A percentile compares a stretch with the other conserved stretches of the same genome.
phyloP scores from a whole-genome alignment of 768 basidiomycete species.

The Leucosporidium scottii region DNA sequence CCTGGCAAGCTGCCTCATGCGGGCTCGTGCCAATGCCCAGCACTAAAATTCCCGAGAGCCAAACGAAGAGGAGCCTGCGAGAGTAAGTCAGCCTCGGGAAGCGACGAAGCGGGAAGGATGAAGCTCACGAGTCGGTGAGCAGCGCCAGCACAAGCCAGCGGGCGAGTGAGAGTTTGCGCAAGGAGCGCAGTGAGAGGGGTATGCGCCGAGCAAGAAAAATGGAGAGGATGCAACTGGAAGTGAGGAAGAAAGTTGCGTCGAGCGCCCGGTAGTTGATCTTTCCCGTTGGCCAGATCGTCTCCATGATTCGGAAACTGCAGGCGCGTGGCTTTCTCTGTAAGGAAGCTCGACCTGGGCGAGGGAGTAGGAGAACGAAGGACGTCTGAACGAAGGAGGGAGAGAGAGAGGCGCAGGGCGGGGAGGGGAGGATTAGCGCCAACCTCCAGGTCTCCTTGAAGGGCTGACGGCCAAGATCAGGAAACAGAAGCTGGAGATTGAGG shows the following conservation, averaged over 20 bases:
- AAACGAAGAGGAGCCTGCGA: neutral
- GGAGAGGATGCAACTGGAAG: neutral
- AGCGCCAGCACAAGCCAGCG: neutral
- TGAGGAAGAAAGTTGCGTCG: constrained; percentile 1
- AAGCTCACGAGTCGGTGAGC: neutral
- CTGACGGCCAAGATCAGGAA: too few species aligned
- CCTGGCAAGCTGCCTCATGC: constrained; percentile 6
- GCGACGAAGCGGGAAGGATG: neutral
- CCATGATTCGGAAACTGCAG: too few species aligned
- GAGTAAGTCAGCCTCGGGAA: neutral
- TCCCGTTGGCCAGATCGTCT: constrained; percentile 9
- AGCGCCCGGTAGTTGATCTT: constrained; percentile 10
- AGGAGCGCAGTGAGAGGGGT: neutral
- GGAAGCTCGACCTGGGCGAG: too few species aligned
- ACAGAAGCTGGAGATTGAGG: too few species aligned
- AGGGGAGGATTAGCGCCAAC: too few species aligned
- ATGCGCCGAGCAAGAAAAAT: neutral
- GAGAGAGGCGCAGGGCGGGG: too few species aligned
- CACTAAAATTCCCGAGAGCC: constrained; percentile 13
- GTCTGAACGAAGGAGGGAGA: too few species aligned
- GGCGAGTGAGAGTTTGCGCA: neutral
- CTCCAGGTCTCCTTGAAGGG: too few species aligned
- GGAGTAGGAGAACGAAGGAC: too few species aligned
- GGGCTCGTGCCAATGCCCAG: constrained; percentile 27
- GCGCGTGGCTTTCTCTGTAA: too few species aligned